Evolutionary conservation across 805 yeast species (phyloP), one percentile per base, ranked within the genome.

Genomic region (Candida pseudoglaebosa): DNA sequence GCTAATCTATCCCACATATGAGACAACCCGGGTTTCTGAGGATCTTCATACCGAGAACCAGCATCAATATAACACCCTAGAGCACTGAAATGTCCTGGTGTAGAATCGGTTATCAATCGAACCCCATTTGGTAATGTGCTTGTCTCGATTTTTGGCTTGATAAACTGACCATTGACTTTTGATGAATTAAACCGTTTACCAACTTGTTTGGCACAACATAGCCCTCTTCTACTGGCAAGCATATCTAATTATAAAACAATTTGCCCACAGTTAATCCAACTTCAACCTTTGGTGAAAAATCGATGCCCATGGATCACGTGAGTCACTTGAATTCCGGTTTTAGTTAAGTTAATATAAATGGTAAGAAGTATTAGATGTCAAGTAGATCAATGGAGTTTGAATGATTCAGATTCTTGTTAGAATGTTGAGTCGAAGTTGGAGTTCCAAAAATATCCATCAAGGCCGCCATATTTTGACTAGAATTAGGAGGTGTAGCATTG

Each of bases 61-160:
- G 95, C 95, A 53, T 85, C 83, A 4, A 93, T 74, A 54, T 87
- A 93, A 32, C 91, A 74, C 1, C 98, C 98, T 32, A 90, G 61
- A 0, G 96, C 95, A 41, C 91, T 75, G 57, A 93, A 93, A 60
- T 90, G 95, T 28, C 95, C 89, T 1, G 96, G 93, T 0, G 84
- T 75, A 32, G 85, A 80, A 43, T 88, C 93, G 3, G 95, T 84
- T 8, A 88, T 90, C 4, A 91, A 82, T 46, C 82, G 72, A 26
- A 90, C 65, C 2, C 97, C 97, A 62, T 89, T 91, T 5, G 73
- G 48, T 24, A 91, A 67, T 0, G 80, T 57, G 18, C 67, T 51
- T 45, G 61, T 50, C 32, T 62, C 60, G 10, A 61, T 41, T 39
- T 48, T 28, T 21, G 44, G 30, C 6, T 32, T 32, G 3, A 10